Base-by-base conservation (phyloP, 768 basidiomycete genomes). In the Clavaria fumosa region DNA sequence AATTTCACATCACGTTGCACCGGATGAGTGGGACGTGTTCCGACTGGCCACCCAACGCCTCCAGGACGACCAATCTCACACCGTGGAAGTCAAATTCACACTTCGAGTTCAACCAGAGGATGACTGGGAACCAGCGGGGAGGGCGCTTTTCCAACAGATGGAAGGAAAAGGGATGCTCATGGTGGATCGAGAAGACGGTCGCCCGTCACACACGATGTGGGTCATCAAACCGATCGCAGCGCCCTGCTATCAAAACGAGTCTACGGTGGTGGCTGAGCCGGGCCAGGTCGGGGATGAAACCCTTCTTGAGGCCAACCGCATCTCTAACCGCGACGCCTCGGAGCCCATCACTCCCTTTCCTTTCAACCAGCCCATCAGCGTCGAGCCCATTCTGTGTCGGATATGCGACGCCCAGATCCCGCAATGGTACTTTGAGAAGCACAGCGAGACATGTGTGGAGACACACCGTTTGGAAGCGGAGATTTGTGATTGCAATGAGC, bases 351-450 rank as follows among this genome's bases (percentile, higher is more conserved):
- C 74, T 2, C 75, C 78, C 3, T 83, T 91, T 55, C 80, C 85
- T 5, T 76, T 80, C 54, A 63, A 65, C 31, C 71, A 75, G 15
- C 75, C 80, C 17, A 80, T 97, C 58, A 79, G 76, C 51, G 75
- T 71, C 18, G 75, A 84, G 42, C 76, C 71, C 20, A 84, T 97
- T 35, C 68, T 99, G 15, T 97, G 95, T 61, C 83, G 95, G 21
- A 99, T 99, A 44, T 99, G 95, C 64, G 95, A 99, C 59, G 77
- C 82, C 51, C 78, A 83, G 47, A 83, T 97, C 41, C 91, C 93
- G 2, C 84, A 93, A 43, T 99, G 95, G 95, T 99, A 90, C 63
- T 99, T 99, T 55, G 95, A 97, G 63, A 97, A 96, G 63, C 95
- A 99, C 63, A 97, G 89, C 69, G 95, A 99, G 60, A 97, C 91